A percentile compares a stretch with the other conserved stretches of the same genome.
Evolutionary conservation across 1,284 basidiomycete genomes (phyloP).

Genomic region (Meira miltonrushii): DNA sequence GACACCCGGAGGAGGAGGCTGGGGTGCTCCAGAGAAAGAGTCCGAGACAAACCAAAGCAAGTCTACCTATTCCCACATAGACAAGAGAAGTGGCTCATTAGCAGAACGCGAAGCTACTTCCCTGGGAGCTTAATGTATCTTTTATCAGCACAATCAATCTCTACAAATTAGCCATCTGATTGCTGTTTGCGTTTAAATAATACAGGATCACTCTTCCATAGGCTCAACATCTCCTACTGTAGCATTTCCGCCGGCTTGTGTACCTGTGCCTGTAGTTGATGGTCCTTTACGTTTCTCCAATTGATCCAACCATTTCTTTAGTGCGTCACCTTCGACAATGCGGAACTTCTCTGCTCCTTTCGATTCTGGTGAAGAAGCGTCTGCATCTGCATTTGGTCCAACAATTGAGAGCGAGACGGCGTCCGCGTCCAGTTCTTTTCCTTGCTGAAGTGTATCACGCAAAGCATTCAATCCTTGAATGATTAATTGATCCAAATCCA

Average conservation of each 20-base stretch:
- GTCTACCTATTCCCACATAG: not conserved
- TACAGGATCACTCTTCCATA: conserved; percentile 10
- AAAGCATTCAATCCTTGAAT: conserved; percentile 46
- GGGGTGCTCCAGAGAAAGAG: conserved; percentile 59
- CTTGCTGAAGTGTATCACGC: conserved; percentile 49
- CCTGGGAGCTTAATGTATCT: conserved; percentile 2
- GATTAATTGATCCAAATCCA: conserved; percentile 35
- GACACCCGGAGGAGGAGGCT: conserved; percentile 89
- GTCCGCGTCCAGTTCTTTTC: conserved; percentile 48
- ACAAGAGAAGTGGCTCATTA: not conserved
- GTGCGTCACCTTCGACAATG: conserved; percentile 44
- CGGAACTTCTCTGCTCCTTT: conserved; percentile 43
- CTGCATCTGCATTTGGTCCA: conserved; percentile 47
- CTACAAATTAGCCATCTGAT: not conserved
- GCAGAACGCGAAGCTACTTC: not conserved
- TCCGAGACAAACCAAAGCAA: not conserved
- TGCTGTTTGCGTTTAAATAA: not conserved
- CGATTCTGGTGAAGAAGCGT: conserved; percentile 27
- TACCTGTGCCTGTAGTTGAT: not conserved
- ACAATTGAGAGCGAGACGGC: conserved; percentile 46
- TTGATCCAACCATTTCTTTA: conserved; percentile 38
- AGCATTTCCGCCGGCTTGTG: conserved; percentile 7
- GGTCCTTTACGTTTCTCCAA: conserved; percentile 1
- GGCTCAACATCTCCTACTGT: conserved; percentile 12
- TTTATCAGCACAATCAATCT: not conserved